Evolutionary conservation across 1,284 basidiomycete genomes (phyloP).

Genomic region (Cystobasidium sp.): DNA sequence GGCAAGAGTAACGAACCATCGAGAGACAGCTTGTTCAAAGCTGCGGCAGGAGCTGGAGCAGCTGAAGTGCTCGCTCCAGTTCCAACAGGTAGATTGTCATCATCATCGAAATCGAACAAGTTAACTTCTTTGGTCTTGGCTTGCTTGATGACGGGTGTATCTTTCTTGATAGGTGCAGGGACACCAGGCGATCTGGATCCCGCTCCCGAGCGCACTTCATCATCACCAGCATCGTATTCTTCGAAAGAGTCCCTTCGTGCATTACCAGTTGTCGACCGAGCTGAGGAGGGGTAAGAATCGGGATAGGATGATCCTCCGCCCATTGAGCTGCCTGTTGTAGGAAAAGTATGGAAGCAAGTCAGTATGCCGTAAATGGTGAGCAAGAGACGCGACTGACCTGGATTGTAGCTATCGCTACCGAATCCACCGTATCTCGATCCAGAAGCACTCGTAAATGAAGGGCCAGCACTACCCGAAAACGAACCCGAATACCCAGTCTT

Average conservation of each 20-base stretch:
- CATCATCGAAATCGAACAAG: slow-evolving; percentile 78
- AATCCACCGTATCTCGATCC: slow-evolving; percentile 77
- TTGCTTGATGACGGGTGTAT: slow-evolving; percentile 58
- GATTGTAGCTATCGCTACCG: slow-evolving; percentile 65
- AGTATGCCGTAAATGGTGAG: not conserved
- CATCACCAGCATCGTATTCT: slow-evolving; percentile 96
- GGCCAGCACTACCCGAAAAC: slow-evolving; percentile 58
- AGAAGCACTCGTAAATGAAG: slow-evolving; percentile 56
- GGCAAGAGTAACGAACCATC: slow-evolving; percentile 35
- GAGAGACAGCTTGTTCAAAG: slow-evolving; percentile 46
- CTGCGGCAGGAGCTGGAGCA: slow-evolving; percentile 58
- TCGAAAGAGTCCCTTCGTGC: slow-evolving; percentile 64
- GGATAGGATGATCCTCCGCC: slow-evolving; percentile 20
- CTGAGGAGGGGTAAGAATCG: slow-evolving; percentile 54
- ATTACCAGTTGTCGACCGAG: slow-evolving; percentile 54
- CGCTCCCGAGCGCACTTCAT: slow-evolving; percentile 64
- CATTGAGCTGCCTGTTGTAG: slow-evolving; percentile 15
- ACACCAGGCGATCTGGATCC: slow-evolving; percentile 17
- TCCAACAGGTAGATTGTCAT: slow-evolving; percentile 55
- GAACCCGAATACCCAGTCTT: slow-evolving; percentile 69
- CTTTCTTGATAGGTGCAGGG: slow-evolving; percentile 58
- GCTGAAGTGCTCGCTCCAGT: slow-evolving; percentile 55
- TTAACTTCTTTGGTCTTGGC: slow-evolving; percentile 63
- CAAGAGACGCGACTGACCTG: slow-evolving; percentile 1
- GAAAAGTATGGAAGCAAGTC: slow-evolving; percentile 18